Evolutionary conservation across 352 stramenopile genomes (phyloP), one percentile per base, ranked within the genome.

Genomic region (Phytophthora sojae): DNA sequence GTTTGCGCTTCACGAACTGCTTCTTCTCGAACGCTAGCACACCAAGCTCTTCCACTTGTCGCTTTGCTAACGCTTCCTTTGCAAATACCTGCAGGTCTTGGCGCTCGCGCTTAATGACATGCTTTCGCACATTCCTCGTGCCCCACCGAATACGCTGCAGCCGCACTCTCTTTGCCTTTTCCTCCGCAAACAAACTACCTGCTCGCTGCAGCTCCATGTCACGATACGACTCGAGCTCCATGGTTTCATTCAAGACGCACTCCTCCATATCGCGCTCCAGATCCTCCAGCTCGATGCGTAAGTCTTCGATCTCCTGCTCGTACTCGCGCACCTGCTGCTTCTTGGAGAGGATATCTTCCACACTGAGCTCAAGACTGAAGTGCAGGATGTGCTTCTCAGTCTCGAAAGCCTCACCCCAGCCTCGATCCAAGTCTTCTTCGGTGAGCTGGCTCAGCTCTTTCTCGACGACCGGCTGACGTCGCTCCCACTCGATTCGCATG

Each of bases 401-500:
- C 60, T 91, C 62, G 54, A 94, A 95, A 19, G 88, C 88, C 64
- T 94, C 85, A 2, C 81, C 83, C 86, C 86, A 95, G 23, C 88
- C 88, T n/a, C 83, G 78, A 21, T 92, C 86, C 15, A 93, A 57
- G 54, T 94, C 88, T 69, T 95, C 80, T 44, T 87, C 73, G 0
- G 83, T 95, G 56, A 94, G 66, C 14, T 79, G 57, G 4, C 64
- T 77, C 25, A 94, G 62, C 42, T 95, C 88, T 25, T 91, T 89
- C n/a, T 91, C 85, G 1, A 95, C 80, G 0, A 90, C 75, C 0
- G 88, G 86, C 49, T 92, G 86, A 7, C 86, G 82, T 17, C 85
- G 77, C 63, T 96, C 86, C 86, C 88, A 96, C n/a, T 94, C 84
- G 54, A 94, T 75, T 11, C 81, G 82, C 81, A 93, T 93, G 2